Base-by-base conservation (phyloP, 345 rosid genomes). In the Eucalyptus cloeziana region DNA sequence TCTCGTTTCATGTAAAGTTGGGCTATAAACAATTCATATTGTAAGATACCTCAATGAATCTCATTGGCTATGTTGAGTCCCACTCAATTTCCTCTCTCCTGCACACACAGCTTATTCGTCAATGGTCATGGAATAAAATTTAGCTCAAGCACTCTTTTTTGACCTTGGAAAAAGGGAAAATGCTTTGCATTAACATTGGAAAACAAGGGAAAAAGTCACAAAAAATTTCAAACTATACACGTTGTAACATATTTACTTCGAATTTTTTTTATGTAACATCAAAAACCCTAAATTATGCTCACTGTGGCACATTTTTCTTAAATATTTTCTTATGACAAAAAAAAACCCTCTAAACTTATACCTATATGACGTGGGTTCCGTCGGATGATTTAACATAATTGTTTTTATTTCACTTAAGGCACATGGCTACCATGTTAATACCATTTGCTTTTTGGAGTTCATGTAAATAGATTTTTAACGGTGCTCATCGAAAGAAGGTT, bases 121-220 rank as follows among this genome's bases (percentile, higher is more conserved):
- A n/a, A 64, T 14, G 19, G 76, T 64, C 37, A 14, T n/a, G 37
- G 33, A 64, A n/a, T n/a, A 64, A n/a, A 64, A n/a, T 64, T 64
- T 19, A 64, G 76, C 40, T 64, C 21, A 31, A 64, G 76, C 21
- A 14, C 33, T n/a, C 76, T n/a, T 64, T 7, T 33, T 64, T 7
- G 10, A n/a, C 76, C 16, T n/a, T 4, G 17, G 40, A 64, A 14
- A 64, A 64, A n/a, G 4, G 37, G 40, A 64, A 14, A 64, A 64
- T 64, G 71, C 40, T 64, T 64, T 15, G 21, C 76, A n/a, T 64
- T 62, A 62, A 27, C 69, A 62, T 62, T 13, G 3, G 10, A 71
- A 19, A 71, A 71, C 17, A 10, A 0, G 5, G 5, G 6, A 7
- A 33, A 17, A 10, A 56, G 13, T 3, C 3, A 56, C 13, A 0